Evolutionary conservation across 1,284 basidiomycete genomes (phyloP), one percentile per base, ranked within the genome.

Genomic region (Moniliophthora roreri): DNA sequence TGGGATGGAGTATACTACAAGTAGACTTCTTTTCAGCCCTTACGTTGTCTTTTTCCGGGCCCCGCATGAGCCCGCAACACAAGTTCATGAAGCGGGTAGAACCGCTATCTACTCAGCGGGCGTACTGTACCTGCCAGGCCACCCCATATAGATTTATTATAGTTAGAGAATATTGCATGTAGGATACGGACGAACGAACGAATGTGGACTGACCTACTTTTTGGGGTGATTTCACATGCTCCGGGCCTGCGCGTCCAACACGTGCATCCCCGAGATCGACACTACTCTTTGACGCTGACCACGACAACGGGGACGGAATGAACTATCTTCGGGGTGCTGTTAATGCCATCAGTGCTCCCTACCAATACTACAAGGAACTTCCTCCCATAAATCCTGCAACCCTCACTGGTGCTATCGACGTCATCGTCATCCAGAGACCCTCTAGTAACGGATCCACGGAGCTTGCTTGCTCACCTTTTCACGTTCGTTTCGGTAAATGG

Each of bases 401-500:
- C 0, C 83, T 98, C 54, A 95, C 94, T 4, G 95, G 95, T 48
- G 95, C 95, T 44, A 97, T 98, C 78, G 95, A 98, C 78, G 91
- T 98, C 71, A 95, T 98, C 64, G 95, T 97, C 61, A 85, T 98
- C 49, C 85, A 88, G 57, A 82, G 88, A 48, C 85, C 84, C 41
- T 65, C 82, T 38, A 75, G 82, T 55, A 80, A 83, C 57, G 84
- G 84, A 52, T 79, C 77, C 48, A 79, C 78, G 20, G 89, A 90
- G 62, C 83, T 98, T 32, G 90, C 85, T 2, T 97, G 94, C 67
- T 95, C 94, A 13, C 97, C 97, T 0, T 99, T 99, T 66, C 97
- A 99, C 71, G 95, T 99, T 39, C 80, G 97, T 53, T 99, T 99
- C 69, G 97, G 97, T 53, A 99, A 99, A 79, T 89, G 95, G 78